Percentiles rank a stretch among this genome's conserved stretches.
phyloP scores from a whole-genome alignment of 768 basidiomycete genomes.

The Kwoniella shandongensis region DNA sequence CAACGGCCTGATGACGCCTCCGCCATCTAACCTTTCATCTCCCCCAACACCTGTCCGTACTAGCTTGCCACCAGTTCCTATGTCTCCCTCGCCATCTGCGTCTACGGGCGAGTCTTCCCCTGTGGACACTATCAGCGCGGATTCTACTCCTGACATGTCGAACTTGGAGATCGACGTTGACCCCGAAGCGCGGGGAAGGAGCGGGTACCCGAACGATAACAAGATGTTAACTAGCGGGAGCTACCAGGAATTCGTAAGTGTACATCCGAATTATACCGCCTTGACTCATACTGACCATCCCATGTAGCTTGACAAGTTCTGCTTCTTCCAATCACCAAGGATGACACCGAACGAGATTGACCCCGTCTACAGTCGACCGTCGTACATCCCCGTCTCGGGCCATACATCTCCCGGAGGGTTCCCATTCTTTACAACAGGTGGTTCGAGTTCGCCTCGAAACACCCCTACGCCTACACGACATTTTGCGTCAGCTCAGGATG shows the following conservation, averaged over 20 bases:
- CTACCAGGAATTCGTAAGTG: slow-evolving; percentile 53
- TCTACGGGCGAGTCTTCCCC: slow-evolving; percentile 47
- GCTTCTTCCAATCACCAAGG: slow-evolving; percentile 50
- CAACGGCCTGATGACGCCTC: slow-evolving; percentile 42
- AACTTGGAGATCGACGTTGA: slow-evolving; percentile 36
- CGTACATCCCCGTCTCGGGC: slow-evolving; percentile 22
- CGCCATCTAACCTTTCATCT: slow-evolving; percentile 43
- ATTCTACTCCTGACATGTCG: slow-evolving; percentile 31
- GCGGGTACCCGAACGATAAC: slow-evolving; percentile 10
- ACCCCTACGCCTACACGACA: slow-evolving; percentile 34
- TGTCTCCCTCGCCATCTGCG: slow-evolving; percentile 38
- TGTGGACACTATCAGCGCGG: slow-evolving; percentile 27
- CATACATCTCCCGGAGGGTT: slow-evolving; percentile 34
- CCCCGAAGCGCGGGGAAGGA: slow-evolving; percentile 29
- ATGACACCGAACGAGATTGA: slow-evolving; percentile 37
- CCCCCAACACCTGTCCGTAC: slow-evolving; percentile 40
- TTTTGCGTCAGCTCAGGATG: slow-evolving; percentile 35
- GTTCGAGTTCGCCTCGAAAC: slow-evolving; percentile 24
- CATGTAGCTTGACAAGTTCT: slow-evolving; percentile 48
- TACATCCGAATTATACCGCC: not conserved
- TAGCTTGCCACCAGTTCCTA: slow-evolving; percentile 22
- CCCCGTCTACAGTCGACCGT: slow-evolving; percentile 20
- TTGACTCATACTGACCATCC: no score
- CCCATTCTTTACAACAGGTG: slow-evolving; percentile 32
- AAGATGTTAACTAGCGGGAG: slow-evolving; percentile 27